Evolutionary conservation across 192 early-diverging fungal species (phyloP).

Genomic region (Gaertneriomyces semiglobifer): DNA sequence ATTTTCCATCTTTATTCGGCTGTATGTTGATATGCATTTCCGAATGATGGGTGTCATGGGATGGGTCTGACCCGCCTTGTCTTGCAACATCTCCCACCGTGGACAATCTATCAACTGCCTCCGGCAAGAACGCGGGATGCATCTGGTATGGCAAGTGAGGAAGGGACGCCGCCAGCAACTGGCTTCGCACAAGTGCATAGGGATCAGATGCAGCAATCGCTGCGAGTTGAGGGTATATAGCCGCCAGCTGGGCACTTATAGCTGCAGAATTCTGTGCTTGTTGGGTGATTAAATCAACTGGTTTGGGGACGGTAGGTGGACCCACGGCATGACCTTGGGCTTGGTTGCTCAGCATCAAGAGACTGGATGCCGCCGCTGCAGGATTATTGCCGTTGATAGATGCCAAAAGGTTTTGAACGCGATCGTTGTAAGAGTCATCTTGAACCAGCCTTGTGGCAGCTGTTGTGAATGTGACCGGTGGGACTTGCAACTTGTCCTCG

Average conservation of each 20-base stretch:
- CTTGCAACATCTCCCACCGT: background rate
- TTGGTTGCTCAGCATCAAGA: constrained; percentile 15
- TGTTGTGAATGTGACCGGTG: no score
- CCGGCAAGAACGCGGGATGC: background rate
- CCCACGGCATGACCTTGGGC: background rate
- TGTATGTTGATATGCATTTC: background rate
- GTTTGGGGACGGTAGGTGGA: background rate
- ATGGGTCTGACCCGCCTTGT: background rate
- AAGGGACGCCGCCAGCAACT: constrained; percentile 7
- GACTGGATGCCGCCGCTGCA: constrained; percentile 22
- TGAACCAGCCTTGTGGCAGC: no score
- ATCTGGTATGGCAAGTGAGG: constrained; percentile 17
- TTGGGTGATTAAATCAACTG: background rate
- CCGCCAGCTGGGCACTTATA: constrained; percentile 3
- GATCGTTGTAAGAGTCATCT: no score
- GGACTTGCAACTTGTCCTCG: no score
- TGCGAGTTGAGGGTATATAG: constrained; percentile 23
- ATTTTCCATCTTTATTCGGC: constrained; percentile 23
- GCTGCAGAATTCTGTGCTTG: background rate
- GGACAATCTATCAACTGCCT: background rate
- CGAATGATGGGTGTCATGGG: background rate
- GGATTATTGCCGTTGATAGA: constrained; percentile 14
- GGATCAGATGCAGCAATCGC: constrained; percentile 29
- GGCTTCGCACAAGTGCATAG: constrained; percentile 24
- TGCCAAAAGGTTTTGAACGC: background rate